phyloP scores from a whole-genome alignment of 1,284 basidiomycete species.

The Ustilago xerochloae region DNA sequence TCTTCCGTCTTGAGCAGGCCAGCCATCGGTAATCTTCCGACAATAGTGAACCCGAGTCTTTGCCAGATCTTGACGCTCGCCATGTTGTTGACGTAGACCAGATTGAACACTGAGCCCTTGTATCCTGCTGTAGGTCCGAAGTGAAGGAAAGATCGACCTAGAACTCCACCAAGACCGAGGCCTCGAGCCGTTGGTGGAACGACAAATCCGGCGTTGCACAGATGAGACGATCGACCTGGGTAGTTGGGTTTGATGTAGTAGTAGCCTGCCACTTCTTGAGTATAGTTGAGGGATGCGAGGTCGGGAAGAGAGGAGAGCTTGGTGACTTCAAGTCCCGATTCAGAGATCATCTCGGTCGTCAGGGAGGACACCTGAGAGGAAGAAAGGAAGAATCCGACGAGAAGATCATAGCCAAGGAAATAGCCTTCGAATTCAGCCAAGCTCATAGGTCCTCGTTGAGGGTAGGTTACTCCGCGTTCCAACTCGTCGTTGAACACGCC shows the following conservation, averaged over 20 bases:
- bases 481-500: slow-evolving; percentile 55
- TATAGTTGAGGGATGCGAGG: slow-evolving; percentile 18
- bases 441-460: slow-evolving; percentile 49
- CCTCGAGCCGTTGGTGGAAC: slow-evolving; percentile 78
- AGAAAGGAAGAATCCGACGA: slow-evolving; percentile 43
- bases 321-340: slow-evolving; percentile 11
- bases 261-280: slow-evolving; percentile 75
- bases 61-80: slow-evolving; percentile 87
- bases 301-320: slow-evolving; percentile 9
- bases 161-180: slow-evolving; percentile 77
- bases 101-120: slow-evolving; percentile 88
- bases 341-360: neutral
- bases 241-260: slow-evolving; percentile 71
- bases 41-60: slow-evolving; percentile 80
- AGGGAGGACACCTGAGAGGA: slow-evolving; percentile 2
- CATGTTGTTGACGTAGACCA: slow-evolving; percentile 85
- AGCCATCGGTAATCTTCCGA: slow-evolving; percentile 84
- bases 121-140: slow-evolving; percentile 78
- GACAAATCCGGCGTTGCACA: slow-evolving; percentile 90
- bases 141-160: slow-evolving; percentile 83
- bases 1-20: slow-evolving; percentile 76
- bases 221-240: slow-evolving; percentile 85
- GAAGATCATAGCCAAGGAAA: slow-evolving; percentile 51
- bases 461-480: slow-evolving; percentile 53
- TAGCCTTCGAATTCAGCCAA: slow-evolving; percentile 48